phyloP scores from a whole-genome alignment of 164 flowering plant genomes.

The Piper longum region DNA sequence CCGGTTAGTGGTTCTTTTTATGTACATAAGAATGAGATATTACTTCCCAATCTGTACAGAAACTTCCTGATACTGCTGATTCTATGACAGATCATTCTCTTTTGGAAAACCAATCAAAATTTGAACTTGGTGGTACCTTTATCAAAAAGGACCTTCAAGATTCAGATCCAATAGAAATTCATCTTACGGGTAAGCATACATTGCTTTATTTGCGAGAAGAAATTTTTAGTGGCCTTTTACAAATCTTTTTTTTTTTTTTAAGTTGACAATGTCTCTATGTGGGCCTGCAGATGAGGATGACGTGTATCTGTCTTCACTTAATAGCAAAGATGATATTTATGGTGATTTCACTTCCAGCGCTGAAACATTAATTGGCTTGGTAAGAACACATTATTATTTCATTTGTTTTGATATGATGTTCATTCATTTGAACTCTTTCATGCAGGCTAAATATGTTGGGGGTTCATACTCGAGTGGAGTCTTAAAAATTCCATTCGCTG shows the following conservation, averaged over 20 bases:
- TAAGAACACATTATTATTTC: slow-evolving; percentile 20
- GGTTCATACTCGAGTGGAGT: slow-evolving; percentile 72
- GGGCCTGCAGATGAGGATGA: slow-evolving; percentile 46
- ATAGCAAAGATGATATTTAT: slow-evolving; percentile 23
- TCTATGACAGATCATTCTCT: background rate
- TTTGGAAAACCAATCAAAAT: background rate
- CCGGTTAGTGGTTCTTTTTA: slow-evolving; percentile 24
- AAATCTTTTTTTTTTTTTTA: too few relatives aligned
- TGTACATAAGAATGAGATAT: background rate
- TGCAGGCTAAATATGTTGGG: slow-evolving; percentile 73
- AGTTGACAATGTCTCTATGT: background rate
- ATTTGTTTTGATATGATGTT: background rate
- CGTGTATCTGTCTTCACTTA: slow-evolving; percentile 39
- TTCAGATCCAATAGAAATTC: slow-evolving; percentile 39
- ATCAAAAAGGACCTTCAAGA: slow-evolving; percentile 21
- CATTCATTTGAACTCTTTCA: background rate
- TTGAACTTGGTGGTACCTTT: slow-evolving; percentile 22
- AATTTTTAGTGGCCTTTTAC: background rate
- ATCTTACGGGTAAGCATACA: slow-evolving; percentile 47
- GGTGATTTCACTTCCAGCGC: slow-evolving; percentile 25
- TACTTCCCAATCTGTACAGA: background rate
- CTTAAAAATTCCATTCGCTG: slow-evolving; percentile 34
- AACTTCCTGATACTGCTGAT: background rate
- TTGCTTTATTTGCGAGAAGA: background rate
- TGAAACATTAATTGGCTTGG: slow-evolving; percentile 46